A percentile compares a stretch with the other conserved stretches of the same genome.
These are phyloP conservation scores for Reticulascus tulasneorum DNA, from an alignment of 2,329 filamentous ascomycete genomes.

Conservation along the genomic window DNA sequence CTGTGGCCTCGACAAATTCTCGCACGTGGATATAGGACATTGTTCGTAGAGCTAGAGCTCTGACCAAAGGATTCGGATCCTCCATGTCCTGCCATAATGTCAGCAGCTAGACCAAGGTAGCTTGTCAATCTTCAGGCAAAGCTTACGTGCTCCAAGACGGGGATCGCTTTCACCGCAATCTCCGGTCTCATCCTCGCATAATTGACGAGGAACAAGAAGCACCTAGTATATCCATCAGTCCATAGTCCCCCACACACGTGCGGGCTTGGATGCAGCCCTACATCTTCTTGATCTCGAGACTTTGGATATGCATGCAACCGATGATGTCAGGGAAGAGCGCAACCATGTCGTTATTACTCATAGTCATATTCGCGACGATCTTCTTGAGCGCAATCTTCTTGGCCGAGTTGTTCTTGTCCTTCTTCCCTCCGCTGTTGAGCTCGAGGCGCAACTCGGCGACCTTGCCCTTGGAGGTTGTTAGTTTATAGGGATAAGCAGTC, in stretches of 20 bases:
- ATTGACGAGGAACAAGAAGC: slow-evolving; percentile 95
- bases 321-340: slow-evolving; percentile 94
- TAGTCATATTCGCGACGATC: slow-evolving; percentile 99
- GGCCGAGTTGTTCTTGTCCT: slow-evolving; percentile 90
- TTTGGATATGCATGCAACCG: slow-evolving; percentile 89
- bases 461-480: slow-evolving; percentile 80
- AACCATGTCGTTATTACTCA: slow-evolving; percentile 99
- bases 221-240: slow-evolving; percentile 53
- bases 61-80: slow-evolving; percentile 85
- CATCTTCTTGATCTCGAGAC: slow-evolving; percentile 99
- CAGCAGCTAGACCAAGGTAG: slow-evolving; percentile 8
- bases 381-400: slow-evolving; percentile 99
- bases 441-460: slow-evolving; percentile 94
- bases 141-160: slow-evolving; percentile 74
- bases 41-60: slow-evolving; percentile 86
- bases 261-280: slow-evolving; percentile 35
- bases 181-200: slow-evolving; percentile 94
- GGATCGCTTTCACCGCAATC: slow-evolving; percentile 86
- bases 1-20: slow-evolving; percentile 89
- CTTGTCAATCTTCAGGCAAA: background rate
- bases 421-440: slow-evolving; percentile 89
- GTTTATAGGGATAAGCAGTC: slow-evolving; percentile 40
- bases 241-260: background rate
- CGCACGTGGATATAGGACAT: slow-evolving; percentile 97
- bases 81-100: slow-evolving; percentile 71